Base-by-base conservation (phyloP, 306 rosid genomes). In the Dalbergia cochinchinensis region DNA sequence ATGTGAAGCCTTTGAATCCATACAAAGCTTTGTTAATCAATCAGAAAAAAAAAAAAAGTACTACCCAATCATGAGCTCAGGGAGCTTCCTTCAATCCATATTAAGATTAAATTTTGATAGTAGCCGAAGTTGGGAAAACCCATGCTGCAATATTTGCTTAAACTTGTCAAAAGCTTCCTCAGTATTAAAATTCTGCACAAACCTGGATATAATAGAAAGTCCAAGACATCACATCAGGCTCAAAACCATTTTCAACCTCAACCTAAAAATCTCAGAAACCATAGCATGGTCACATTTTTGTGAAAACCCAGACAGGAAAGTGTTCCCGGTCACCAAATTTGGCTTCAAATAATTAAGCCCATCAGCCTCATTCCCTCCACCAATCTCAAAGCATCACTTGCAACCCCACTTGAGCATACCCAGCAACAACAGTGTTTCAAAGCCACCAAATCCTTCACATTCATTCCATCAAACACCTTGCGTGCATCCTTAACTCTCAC, bases 151-250 rank as follows among this genome's bases (percentile, higher is more conserved):
- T 90, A 94, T 85, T 74, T 83, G 80, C 85, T 83, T 87, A 72
- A 94, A 94, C 26, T 83, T 79, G 26, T 55, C 66, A 74, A 92
- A 91, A 26, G 94, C 97, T 51, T 94, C 90, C 6, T 84, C 76
- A 33, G 85, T 84, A 11, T 80, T 88, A 71, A 92, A 89, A 31
- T 92, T 92, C 76, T 94, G 88, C 78, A 91, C 98, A 82, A 85
- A 79, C 73, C 97, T 97, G 34, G 98, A 92, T 78, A 94, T 86
- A 70, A 92, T 78, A 22, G 97, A 87, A 87, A 69, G 97, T 92
- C 97, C 97, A 92, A 5, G 97, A 90, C 0, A 94, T 88, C 72
- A 91, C 90, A 86, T 92, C 95, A 78, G 97, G 97, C 69, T 88
- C 86, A 18, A 91, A 71, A 6, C 90, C 92, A 54, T 87, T 71